Percentiles rank a stretch among this genome's conserved stretches.
These are phyloP conservation scores for Trichoderma semiorbis DNA, from an alignment of 2,329 filamentous ascomycete genomes.

Conservation along the genomic window DNA sequence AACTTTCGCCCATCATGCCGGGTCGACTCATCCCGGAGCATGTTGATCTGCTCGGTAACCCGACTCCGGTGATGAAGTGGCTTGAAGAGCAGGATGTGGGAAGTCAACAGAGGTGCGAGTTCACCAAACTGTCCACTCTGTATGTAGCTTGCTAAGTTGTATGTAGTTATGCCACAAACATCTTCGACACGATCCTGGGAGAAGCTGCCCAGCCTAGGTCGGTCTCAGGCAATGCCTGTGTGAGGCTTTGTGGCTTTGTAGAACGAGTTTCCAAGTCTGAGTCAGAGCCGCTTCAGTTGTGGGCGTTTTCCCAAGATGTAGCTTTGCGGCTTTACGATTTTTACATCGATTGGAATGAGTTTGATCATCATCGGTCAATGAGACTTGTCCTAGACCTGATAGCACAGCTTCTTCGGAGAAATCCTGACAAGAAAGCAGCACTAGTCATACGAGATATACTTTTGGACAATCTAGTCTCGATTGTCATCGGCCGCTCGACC, in stretches of 20 bases:
- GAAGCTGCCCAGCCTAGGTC: constrained; percentile 52
- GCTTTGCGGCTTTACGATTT: constrained; percentile 55
- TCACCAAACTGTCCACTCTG: constrained; percentile 3
- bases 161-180: constrained; percentile 33
- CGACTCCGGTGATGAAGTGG: constrained; percentile 39
- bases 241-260: constrained; percentile 60
- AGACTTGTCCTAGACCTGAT: constrained; percentile 59
- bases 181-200: constrained; percentile 48
- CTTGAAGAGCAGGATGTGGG: constrained; percentile 38
- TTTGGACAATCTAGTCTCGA: constrained; percentile 52
- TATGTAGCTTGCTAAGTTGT: constrained; percentile 11
- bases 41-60: constrained; percentile 35
- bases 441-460: constrained; percentile 43
- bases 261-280: constrained; percentile 55
- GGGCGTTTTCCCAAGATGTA: constrained; percentile 51
- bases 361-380: constrained; percentile 62
- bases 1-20: constrained; percentile 20
- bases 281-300: constrained; percentile 40
- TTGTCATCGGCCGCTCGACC: constrained; percentile 57
- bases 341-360: constrained; percentile 65
- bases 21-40: constrained; percentile 25
- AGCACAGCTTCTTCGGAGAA: constrained; percentile 47
- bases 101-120: constrained; percentile 37
- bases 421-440: constrained; percentile 42
- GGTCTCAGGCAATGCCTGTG: constrained; percentile 52